Base-by-base conservation (phyloP, 805 yeast species). In the Candida germanica region DNA sequence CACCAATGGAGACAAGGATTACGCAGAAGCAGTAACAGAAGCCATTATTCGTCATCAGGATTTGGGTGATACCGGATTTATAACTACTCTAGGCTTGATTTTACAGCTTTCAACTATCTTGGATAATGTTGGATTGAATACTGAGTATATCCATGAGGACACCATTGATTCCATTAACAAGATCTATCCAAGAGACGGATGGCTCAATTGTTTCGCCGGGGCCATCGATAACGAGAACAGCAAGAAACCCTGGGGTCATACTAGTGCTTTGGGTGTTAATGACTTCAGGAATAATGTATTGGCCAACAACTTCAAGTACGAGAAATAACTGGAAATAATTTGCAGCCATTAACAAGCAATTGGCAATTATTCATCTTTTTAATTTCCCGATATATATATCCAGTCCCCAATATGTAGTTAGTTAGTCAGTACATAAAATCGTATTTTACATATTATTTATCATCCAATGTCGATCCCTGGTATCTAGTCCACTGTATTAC, bases 11-110 rank as follows among this genome's bases (percentile, higher is more conserved):
- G 38, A 59, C 35, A 31, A 46, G 24, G 58, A 55, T 26, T 58
- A 45, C 33, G 64, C 66, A 3, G 66, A 59, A 32, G 66, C 64
- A 3, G 64, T 58, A 1, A 38, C 55, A 24, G 66, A 59, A 43
- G 64, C 66, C 6, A 53, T 59, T 17, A 56, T 59, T 14, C 44
- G 66, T 32, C 66, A 59, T 42, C 66, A 59, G 37, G 62, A 59
- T 47, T 46, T 59, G 22, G 66, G 64, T 17, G 54, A 50, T 6
- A 26, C 53, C 2, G 66, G 66, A 6, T 55, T 40, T 35, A 59
- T 59, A 41, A 59, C 66, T 9, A 47, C 59, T 6, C 45, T 59
- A 35, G 66, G 66, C 1, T 44, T 59, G 22, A 51, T 59, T 25
- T 40, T 59, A 28, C 66, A 59, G 43, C 49, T 59, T 15, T 48